phyloP scores from a whole-genome alignment of 495 filamentous ascomycete genomes.

The Lasiosphaeria hispida region DNA sequence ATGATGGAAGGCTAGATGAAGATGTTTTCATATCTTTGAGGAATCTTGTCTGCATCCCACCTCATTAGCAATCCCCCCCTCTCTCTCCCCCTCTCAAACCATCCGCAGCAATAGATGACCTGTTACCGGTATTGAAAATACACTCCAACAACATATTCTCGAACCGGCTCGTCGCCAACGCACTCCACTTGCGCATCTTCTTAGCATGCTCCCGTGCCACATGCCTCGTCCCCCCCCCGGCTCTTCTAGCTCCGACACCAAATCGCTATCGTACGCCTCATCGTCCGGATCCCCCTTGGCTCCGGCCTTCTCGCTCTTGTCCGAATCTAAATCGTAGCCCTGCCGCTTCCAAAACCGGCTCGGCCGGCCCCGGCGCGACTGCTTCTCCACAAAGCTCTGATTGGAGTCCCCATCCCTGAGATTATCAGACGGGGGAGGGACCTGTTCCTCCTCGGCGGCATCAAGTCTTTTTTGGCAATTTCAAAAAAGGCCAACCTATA shows the following conservation, averaged over 20 bases:
- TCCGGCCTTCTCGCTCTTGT: conserved; percentile 1
- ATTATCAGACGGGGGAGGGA: no score
- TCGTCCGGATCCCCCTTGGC: neutral
- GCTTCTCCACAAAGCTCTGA: neutral
- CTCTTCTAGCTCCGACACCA: neutral
- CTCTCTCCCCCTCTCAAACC: no score
- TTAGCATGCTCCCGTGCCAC: neutral
- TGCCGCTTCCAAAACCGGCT: neutral
- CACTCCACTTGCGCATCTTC: conserved; percentile 6
- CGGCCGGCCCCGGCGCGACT: neutral
- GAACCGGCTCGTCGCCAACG: neutral
- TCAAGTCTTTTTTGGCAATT: no score
- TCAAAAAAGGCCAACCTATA: no score
- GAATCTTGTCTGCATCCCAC: neutral
- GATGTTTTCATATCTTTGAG: conserved; percentile 3
- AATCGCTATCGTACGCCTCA: conserved; percentile 2
- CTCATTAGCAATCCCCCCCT: neutral
- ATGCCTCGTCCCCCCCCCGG: neutral
- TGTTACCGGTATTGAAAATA: conserved; percentile 1
- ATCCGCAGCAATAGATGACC: no score
- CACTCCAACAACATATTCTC: conserved; percentile 5
- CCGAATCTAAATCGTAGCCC: neutral
- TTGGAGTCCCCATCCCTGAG: no score
- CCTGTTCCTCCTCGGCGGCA: no score
- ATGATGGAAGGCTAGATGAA: neutral